Evolutionary conservation across 1,284 basidiomycete species (phyloP), one percentile per base, ranked within the genome.

Genomic region (Cutaneotrichosporon sp.): DNA sequence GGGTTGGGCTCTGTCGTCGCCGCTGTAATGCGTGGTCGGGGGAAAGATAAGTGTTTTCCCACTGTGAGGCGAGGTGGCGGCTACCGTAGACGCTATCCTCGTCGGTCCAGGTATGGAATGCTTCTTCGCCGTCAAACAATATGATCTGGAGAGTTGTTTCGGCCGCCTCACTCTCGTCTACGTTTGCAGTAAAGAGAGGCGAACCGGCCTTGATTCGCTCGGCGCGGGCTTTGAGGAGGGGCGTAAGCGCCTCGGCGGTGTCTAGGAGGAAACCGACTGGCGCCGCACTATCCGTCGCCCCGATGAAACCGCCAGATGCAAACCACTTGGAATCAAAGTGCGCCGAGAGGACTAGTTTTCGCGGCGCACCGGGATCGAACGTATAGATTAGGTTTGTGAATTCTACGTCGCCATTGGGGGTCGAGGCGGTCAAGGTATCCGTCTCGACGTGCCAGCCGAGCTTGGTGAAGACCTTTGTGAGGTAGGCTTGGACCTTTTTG

Each of bases 41-140:
- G 10, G 82, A 76, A 38, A 90, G 81, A 74, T 88, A 92, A 0
- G 87, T 86, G 0, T 84, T 83, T 14, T 85, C 83, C 95, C 95
- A 97, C 74, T 87, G 87, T 56, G 88, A 82, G 5, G 93, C 92
- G 26, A 97, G 85, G 79, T 97, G 90, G 70, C 92, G 87, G 49
- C 94, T 89, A 26, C 97, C 97, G 76, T 99, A 99, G 56, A 95
- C 88, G 1, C 91, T 95, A 79, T 99, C 97, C 0, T 85, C 87
- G 40, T 85, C 85, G 1, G 93, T 92, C 97, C 97, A 99, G 46
- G 86, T 83, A 40, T 87, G 84, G 80, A 95, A 98, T 0, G 97
- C 97, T 80, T 99, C 97, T 79, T 99, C 97, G 4, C 97, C 97
- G 73, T 99, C 97, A 68, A 99, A 95, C 75, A 99, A 97, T 22